Evolutionary conservation across 1,284 basidiomycete genomes (phyloP).

Genomic region (Pseudozyma pruni): DNA sequence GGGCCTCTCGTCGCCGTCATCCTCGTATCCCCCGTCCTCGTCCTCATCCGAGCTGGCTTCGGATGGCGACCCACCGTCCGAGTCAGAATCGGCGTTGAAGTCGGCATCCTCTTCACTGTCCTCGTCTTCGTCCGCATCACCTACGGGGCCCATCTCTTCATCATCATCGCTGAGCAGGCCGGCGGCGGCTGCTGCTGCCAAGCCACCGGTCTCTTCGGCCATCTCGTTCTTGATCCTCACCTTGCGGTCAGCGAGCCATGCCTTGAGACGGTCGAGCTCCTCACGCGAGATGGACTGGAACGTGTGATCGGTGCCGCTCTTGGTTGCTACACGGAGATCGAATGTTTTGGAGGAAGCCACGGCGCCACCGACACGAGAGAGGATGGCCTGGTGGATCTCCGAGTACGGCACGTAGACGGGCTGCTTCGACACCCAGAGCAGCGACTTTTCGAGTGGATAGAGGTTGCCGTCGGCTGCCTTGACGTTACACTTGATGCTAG

Average conservation of each 20-base stretch:
- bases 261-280: slow-evolving; percentile 87
- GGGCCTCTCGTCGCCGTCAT: slow-evolving; percentile 40
- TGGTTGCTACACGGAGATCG: slow-evolving; percentile 89
- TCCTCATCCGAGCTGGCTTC: slow-evolving; percentile 73
- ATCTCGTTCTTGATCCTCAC: slow-evolving; percentile 96
- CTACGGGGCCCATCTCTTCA: slow-evolving; percentile 71
- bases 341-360: slow-evolving; percentile 91
- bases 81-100: slow-evolving; percentile 75
- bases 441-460: slow-evolving; percentile 96
- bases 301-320: slow-evolving; percentile 73
- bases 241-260: slow-evolving; percentile 88
- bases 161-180: slow-evolving; percentile 79
- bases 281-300: slow-evolving; percentile 96
- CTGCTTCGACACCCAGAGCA: slow-evolving; percentile 98
- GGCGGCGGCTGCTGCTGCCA: slow-evolving; percentile 73
- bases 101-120: slow-evolving; percentile 78
- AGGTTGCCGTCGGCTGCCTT: slow-evolving; percentile 97
- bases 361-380: slow-evolving; percentile 91
- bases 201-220: slow-evolving; percentile 75
- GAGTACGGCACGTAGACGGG: slow-evolving; percentile 90
- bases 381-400: slow-evolving; percentile 90
- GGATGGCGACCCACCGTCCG: slow-evolving; percentile 59
- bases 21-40: slow-evolving; percentile 41
- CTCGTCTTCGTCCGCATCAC: slow-evolving; percentile 71
- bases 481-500: slow-evolving; percentile 89